These are phyloP conservation scores for Ananas comosus DNA, from an alignment of 176 grass and related monocot species.

Conservation along the genomic window DNA sequence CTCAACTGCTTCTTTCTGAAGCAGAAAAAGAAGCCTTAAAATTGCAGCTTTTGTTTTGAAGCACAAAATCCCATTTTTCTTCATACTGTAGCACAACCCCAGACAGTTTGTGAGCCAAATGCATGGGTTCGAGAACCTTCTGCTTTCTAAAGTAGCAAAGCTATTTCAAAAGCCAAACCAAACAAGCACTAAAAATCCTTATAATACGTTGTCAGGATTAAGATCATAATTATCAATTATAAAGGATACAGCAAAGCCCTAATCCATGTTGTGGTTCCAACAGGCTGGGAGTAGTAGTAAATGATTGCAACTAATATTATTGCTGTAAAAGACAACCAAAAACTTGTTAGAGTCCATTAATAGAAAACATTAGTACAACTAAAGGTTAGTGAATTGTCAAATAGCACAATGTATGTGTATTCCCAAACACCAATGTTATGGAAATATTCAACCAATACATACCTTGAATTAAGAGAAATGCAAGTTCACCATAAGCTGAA, in stretches of 20 bases:
- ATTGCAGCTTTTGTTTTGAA: too few species aligned
- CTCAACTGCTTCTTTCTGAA: too few species aligned
- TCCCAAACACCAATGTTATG: not conserved
- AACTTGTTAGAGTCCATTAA: slow-evolving; percentile 8
- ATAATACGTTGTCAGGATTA: not conserved
- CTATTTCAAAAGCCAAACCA: too few species aligned
- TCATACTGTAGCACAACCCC: too few species aligned
- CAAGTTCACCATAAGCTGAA: slow-evolving; percentile 91
- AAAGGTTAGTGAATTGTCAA: not conserved
- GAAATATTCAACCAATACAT: not conserved
- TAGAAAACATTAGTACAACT: not conserved
- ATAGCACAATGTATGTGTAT: not conserved
- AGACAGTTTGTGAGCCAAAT: too few species aligned
- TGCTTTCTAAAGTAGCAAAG: too few species aligned
- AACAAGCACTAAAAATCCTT: too few species aligned
- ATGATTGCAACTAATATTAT: slow-evolving; percentile 86
- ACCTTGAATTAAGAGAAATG: slow-evolving; percentile 92
- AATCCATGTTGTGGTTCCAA: slow-evolving; percentile 70
- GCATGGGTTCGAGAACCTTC: too few species aligned
- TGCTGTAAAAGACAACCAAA: slow-evolving; percentile 42
- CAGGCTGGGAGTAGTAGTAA: slow-evolving; percentile 75
- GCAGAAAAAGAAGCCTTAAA: too few species aligned
- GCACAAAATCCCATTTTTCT: too few species aligned
- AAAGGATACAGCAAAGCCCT: slow-evolving; percentile 81
- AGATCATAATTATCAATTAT: not conserved